These are phyloP conservation scores for Byssoonygena ceratinophila DNA, from an alignment of 2,329 filamentous ascomycete species.

Conservation along the genomic window DNA sequence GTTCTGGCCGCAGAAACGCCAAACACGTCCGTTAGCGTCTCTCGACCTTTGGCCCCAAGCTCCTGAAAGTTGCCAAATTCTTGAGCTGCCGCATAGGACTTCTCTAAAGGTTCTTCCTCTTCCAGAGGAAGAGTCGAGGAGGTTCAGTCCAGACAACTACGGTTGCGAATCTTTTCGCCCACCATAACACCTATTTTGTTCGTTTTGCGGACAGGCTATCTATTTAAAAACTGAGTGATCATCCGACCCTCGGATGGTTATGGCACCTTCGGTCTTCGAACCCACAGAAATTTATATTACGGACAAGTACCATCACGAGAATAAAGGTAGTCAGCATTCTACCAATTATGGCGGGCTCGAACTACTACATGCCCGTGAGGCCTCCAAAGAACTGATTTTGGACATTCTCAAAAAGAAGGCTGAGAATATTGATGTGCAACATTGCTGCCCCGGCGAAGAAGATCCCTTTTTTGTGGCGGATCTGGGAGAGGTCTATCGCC, in stretches of 20 bases:
- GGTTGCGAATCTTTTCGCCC: slow-evolving; percentile 90
- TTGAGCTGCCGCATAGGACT: slow-evolving; percentile 99
- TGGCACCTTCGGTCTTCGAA: slow-evolving; percentile 60
- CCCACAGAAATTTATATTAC: slow-evolving; percentile 38
- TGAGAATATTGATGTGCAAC: slow-evolving; percentile 71
- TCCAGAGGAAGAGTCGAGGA: slow-evolving; percentile 97
- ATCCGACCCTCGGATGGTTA: slow-evolving; percentile 42
- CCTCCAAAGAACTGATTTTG: slow-evolving; percentile 71
- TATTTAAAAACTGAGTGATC: slow-evolving; percentile 13
- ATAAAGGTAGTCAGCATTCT: slow-evolving; percentile 26
- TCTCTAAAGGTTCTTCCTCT: slow-evolving; percentile 98
- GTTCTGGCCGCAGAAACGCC: slow-evolving; percentile 5
- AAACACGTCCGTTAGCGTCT: slow-evolving; percentile 4
- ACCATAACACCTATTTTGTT: slow-evolving; percentile 58
- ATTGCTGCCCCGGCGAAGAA: slow-evolving; percentile 84
- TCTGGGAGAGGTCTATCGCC: slow-evolving; percentile 95
- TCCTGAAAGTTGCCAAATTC: slow-evolving; percentile 48
- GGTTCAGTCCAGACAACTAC: slow-evolving; percentile 85
- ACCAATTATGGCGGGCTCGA: slow-evolving; percentile 40
- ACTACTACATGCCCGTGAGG: slow-evolving; percentile 33
- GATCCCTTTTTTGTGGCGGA: slow-evolving; percentile 98
- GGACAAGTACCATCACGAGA: slow-evolving; percentile 22
- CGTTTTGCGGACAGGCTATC: slow-evolving; percentile 14
- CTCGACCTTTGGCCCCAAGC: slow-evolving; percentile 24
- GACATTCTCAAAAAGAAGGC: slow-evolving; percentile 78